Conservation (phyloP, 108 stramenopile genomes). For the Mayamaea pseudoterrestris region DNA sequence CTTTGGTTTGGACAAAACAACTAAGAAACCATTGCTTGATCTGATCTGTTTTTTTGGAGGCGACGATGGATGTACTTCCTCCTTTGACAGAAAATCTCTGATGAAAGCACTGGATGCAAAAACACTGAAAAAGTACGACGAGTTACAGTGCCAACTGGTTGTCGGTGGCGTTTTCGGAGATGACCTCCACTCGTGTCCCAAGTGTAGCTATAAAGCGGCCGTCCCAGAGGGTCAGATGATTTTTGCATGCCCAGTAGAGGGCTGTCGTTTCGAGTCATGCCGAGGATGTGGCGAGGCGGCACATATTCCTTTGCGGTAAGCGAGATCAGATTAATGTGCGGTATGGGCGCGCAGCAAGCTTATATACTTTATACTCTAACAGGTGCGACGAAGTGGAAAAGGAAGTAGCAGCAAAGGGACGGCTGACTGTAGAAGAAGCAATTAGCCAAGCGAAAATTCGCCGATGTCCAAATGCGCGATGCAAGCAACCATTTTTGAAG, state of each 20-base stretch:
- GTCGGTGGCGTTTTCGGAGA: constrained; percentile 24
- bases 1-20: constrained; percentile 34
- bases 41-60: constrained; percentile 53
- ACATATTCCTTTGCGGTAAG: constrained; percentile 44
- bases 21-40: constrained; percentile 31
- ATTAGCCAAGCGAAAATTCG: constrained; percentile 70
- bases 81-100: constrained; percentile 47
- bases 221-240: constrained; percentile 26
- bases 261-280: constrained; percentile 68
- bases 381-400: constrained; percentile 65
- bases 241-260: constrained; percentile 44
- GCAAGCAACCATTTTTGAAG: constrained; percentile 63
- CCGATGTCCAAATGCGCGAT: constrained; percentile 65
- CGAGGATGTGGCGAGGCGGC: constrained; percentile 62
- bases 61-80: constrained; percentile 43
- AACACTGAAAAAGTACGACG: constrained; percentile 68
- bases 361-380: too few relatives aligned
- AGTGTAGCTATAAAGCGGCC: constrained; percentile 62
- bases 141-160: constrained; percentile 36
- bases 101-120: constrained; percentile 46
- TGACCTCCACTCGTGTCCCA: constrained; percentile 32
- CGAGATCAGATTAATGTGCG: not conserved
- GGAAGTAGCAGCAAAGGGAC: constrained; percentile 33
- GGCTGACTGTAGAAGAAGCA: constrained; percentile 80
- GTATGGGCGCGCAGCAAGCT: too few relatives aligned